Evolutionary conservation across 129 eudicot species (phyloP), one percentile per base, ranked within the genome.

Genomic region (Lonicera japonica): DNA sequence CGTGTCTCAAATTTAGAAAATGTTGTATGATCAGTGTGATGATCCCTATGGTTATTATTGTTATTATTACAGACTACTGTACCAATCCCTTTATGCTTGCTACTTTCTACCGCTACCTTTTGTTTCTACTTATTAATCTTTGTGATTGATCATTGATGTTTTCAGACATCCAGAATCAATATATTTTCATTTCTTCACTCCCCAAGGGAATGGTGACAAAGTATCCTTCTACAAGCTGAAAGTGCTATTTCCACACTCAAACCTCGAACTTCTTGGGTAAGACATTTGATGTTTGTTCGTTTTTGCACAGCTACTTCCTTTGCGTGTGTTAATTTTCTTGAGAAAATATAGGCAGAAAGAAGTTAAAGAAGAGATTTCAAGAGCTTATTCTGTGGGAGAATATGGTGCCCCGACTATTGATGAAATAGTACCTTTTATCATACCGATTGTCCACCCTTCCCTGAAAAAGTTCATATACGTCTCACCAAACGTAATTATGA

Each of bases 181-280:
- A 9, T 55, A 52, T 54, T 65, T 65, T 38, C 70, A 65, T 65
- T 65, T 65, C 24, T 65, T 52, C 34, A 22, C 25, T 11, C 70
- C 70, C 1, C 20, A 53, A 53, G 50, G 58, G 59, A 59, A 51
- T 52, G 60, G 52, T 20, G 38, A 65, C 14, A 65, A 65, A 65
- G 70, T 65, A 34, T 53, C 60, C 14, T 65, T 25, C 52, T 34
- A 65, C 14, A 65, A 65, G 52, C 55, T 65, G 50, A 65, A 65
- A 65, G 70, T 65, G 25, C 25, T 65, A 65, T 65, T 65, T 65
- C 70, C 70, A 53, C 34, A 52, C 60, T 65, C 70, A 36, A 65
- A 65, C 38, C 60, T 65, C 25, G 70, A 65, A 34, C 21, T 65
- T 40, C 60, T 65, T 65, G 70, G 60, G 70, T 65, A 65, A 53